Base-by-base conservation (phyloP, 2,329 filamentous ascomycete species). In the Diaporthe sp. region DNA sequence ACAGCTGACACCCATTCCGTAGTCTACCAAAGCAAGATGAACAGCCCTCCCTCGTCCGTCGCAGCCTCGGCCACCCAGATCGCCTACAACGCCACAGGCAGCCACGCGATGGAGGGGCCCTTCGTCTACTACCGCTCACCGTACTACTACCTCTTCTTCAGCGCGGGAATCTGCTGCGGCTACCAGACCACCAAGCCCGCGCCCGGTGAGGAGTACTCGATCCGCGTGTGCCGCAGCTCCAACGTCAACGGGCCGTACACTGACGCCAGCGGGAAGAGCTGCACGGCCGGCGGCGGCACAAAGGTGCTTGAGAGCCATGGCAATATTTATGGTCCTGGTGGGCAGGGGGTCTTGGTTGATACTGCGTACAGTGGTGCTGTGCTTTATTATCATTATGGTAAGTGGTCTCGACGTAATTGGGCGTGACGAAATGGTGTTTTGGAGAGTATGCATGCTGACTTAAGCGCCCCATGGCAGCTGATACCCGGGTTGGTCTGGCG, bases 111-210 rank as follows among this genome's bases (percentile, higher is more conserved):
- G 55, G 91, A 93, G 80, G 91, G 85, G 0, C 76, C 87, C 1
- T 91, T 85, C 75, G 84, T 92, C 79, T 90, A 89, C 77, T 85
- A 89, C 78, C 83, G 89, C 65, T 58, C 68, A 20, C 58, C 75
- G 13, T 92, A 88, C 79, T 93, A 90, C 80, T 93, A 92, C 79
- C 84, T 93, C 4, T 92, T 93, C 81, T 92, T 88, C 80, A 91
- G 88, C 9, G 85, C 83, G 1, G 92, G 92, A 0, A 85, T 85
- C 28, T 93, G 91, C 84, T 93, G 92, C 75, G 85, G 84, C 6
- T 91, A 90, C 77, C 87, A 92, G 78, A 82, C 80, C 0, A 83
- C 79, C 58, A 83, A 80, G 72, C 90, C 91, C 0, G 87, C 90
- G 0, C 75, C 84, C 0, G 91, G 91, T 1, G 83, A 85, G 34